Base-by-base conservation (phyloP, 2,329 filamentous ascomycete species). In the Calonectria leucothoes region DNA sequence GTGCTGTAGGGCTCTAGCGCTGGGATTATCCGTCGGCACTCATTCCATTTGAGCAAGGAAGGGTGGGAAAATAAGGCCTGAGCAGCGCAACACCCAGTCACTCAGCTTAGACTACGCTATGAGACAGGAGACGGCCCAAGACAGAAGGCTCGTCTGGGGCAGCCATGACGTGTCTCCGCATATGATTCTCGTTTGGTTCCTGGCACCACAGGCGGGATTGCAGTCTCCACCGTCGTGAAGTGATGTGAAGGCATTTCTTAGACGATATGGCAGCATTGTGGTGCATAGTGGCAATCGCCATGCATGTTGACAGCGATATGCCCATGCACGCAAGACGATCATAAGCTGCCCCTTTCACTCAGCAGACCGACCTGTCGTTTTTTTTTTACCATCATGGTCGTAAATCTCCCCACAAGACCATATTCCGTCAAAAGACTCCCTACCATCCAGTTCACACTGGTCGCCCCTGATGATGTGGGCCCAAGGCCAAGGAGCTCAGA, bases 401-500 rank as follows among this genome's bases (percentile, higher is more conserved):
- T 39, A 64, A 59, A 64, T 25, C 55, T 67, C 65, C 37, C 64
- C 69, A 71, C 45, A 55, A 25, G 29, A 59, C 37, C 64, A 49
- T 67, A 35, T 67, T 42, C 42, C 61, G 55, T 55, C 52, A 57
- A 64, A 63, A 37, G n/a, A n/a, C n/a, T n/a, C n/a, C n/a, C n/a
- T 59, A 55, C 55, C 64, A 67, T 55, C 64, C 45, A 48, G 37
- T 64, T 27, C 55, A 37, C 39, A 29, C 57, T 45, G 27, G 23
- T 55, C 37, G n/a, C 52, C 48, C 33, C 51, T 63, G 31, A 39
- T 35, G 27, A 29, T 35, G 55, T 25, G 45, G 45, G 49, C 51
- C 42, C 61, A 71, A 52, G 52, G 29, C 45, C 12, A 31, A 35
- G 45, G 49, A 45, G 64, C 29, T 42, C 42, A 20, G 35, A 63